phyloP scores from a whole-genome alignment of 768 basidiomycete genomes.

The Chiua virens region DNA sequence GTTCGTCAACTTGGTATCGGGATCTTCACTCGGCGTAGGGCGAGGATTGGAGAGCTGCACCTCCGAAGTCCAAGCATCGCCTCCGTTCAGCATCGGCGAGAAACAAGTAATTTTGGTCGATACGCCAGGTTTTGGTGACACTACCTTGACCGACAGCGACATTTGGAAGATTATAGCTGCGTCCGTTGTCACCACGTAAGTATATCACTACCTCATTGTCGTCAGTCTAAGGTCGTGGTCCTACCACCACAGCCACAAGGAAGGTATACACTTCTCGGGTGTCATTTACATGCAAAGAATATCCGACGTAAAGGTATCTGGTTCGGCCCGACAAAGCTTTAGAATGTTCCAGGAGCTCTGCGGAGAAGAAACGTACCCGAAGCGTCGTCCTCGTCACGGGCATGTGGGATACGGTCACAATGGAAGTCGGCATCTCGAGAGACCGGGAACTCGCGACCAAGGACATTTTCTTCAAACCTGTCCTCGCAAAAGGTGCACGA shows the following conservation, averaged over 20 bases:
- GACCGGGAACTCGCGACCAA: slow-evolving; percentile 43
- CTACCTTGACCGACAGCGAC: too few relatives aligned
- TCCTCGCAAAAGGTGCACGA: slow-evolving; percentile 44
- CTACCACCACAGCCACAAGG: slow-evolving; percentile 17
- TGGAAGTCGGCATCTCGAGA: slow-evolving; percentile 35
- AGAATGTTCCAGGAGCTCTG: slow-evolving; percentile 53
- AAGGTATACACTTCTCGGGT: slow-evolving; percentile 38
- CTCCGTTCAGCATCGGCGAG: too few relatives aligned
- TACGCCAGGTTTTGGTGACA: too few relatives aligned
- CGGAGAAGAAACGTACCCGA: slow-evolving; percentile 44
- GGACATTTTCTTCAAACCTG: slow-evolving; percentile 51
- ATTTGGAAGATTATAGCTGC: too few relatives aligned
- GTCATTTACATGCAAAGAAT: slow-evolving; percentile 56
- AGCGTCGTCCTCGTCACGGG: slow-evolving; percentile 52
- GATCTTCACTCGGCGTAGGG: too few relatives aligned
- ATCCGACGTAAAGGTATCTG: slow-evolving; percentile 47
- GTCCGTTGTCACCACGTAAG: slow-evolving; percentile 30
- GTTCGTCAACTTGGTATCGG: too few relatives aligned
- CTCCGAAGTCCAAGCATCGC: too few relatives aligned
- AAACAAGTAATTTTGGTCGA: too few relatives aligned
- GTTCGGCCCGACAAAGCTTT: slow-evolving; percentile 46
- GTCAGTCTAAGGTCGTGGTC: not conserved
- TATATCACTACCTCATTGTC: not conserved
- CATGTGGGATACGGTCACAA: slow-evolving; percentile 47
- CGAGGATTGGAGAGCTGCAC: too few relatives aligned